phyloP scores from a whole-genome alignment of 306 rosid species.

The Argentina anserina region DNA sequence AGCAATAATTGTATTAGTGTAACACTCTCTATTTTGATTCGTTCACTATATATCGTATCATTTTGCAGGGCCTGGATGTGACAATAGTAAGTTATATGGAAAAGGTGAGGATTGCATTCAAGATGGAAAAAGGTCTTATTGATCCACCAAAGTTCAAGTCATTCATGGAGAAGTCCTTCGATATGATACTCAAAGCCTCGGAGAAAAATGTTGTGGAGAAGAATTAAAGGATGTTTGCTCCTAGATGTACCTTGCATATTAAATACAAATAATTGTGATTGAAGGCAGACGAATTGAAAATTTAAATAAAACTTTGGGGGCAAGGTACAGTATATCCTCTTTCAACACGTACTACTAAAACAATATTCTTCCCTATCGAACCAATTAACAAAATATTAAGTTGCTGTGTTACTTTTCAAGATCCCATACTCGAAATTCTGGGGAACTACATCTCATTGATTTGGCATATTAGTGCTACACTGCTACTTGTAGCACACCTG shows the following conservation, averaged over 20 bases:
- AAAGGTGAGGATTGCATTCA: conserved; percentile 32
- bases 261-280: no score
- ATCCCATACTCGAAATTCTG: no score
- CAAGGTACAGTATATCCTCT: no score
- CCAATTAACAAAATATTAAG: no score
- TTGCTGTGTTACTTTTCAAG: no score
- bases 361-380: no score
- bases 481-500: no score
- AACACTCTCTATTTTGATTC: not conserved
- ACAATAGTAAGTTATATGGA: conserved; percentile 50
- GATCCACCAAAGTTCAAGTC: conserved; percentile 34
- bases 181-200: conserved; percentile 35
- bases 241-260: not conserved
- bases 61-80: conserved; percentile 37
- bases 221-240: not conserved
- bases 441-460: no score
- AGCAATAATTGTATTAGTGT: not conserved
- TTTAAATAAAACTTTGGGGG: no score
- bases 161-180: conserved; percentile 46
- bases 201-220: not conserved
- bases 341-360: no score
- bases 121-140: conserved; percentile 35
- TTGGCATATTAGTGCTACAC: no score
- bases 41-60: not conserved
- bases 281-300: no score